These are phyloP conservation scores for Xerocomus spinulosus DNA, from an alignment of 768 basidiomycete species.

Conservation along the genomic window DNA sequence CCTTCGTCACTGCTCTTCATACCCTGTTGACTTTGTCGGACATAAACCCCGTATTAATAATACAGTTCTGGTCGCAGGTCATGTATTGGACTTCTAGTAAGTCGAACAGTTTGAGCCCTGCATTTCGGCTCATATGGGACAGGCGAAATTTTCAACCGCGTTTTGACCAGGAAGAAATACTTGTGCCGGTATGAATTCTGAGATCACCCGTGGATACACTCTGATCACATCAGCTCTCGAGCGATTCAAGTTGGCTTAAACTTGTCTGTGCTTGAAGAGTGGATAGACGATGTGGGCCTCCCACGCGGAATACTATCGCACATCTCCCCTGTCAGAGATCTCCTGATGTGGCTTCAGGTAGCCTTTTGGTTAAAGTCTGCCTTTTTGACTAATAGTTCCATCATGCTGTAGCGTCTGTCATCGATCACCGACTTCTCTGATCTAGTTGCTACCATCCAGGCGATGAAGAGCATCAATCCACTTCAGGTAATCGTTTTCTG, in stretches of 20 bases:
- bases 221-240: constrained; percentile 48
- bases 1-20: constrained; percentile 82
- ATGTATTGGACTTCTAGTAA: constrained; percentile 96
- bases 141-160: constrained; percentile 85
- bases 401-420: constrained; percentile 61
- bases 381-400: not conserved
- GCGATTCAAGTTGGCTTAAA: constrained; percentile 91
- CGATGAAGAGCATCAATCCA: constrained; percentile 83
- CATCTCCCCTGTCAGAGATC: constrained; percentile 78
- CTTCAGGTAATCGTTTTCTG: constrained; percentile 57
- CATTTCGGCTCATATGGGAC: constrained; percentile 8
- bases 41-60: constrained; percentile 82
- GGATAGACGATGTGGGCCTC: constrained; percentile 78
- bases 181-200: constrained; percentile 65
- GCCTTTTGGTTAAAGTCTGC: not conserved
- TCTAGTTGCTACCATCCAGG: constrained; percentile 86
- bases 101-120: constrained; percentile 22
- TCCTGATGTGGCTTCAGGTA: constrained; percentile 85
- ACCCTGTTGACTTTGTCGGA: constrained; percentile 80
- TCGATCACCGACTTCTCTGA: constrained; percentile 84
- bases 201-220: not conserved
- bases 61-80: constrained; percentile 95
- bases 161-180: constrained; percentile 89
- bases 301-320: constrained; percentile 77
- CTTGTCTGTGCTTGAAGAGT: constrained; percentile 80